A percentile compares a stretch with the other conserved stretches of the same genome.
These are phyloP conservation scores for Leccinum variicolor DNA, from an alignment of 768 basidiomycete genomes.

Conservation along the genomic window DNA sequence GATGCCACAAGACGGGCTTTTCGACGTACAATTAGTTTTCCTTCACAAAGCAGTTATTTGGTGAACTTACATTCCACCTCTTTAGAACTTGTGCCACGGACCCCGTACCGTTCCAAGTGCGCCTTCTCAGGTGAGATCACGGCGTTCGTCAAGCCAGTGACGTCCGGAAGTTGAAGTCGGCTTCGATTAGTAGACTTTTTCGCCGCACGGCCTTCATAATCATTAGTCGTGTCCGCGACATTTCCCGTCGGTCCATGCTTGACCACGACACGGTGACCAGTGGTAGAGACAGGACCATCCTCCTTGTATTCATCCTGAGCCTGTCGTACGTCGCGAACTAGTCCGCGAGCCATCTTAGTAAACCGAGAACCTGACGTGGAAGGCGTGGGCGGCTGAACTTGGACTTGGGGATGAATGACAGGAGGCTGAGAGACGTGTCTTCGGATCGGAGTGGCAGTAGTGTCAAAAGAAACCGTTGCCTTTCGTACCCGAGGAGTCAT, in stretches of 20 bases:
- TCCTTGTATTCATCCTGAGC: constrained; percentile 29
- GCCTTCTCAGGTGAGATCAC: constrained; percentile 69
- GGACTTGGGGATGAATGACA: constrained; percentile 45
- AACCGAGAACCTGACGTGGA: constrained; percentile 55
- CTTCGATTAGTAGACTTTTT: constrained; percentile 31
- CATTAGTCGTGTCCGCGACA: constrained; percentile 12
- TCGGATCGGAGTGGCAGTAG: constrained; percentile 24
- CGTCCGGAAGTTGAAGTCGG: constrained; percentile 68
- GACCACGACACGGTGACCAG: constrained; percentile 1
- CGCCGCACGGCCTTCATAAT: constrained; percentile 7
- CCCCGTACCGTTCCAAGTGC: constrained; percentile 47
- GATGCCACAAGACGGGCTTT: constrained; percentile 61
- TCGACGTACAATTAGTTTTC: neutral
- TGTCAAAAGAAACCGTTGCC: constrained; percentile 28
- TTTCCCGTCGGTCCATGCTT: constrained; percentile 25
- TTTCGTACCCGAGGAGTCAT: constrained; percentile 35
- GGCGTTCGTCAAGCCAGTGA: constrained; percentile 79
- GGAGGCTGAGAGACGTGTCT: constrained; percentile 20
- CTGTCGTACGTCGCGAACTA: constrained; percentile 52
- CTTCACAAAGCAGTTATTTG: neutral
- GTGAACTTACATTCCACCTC: constrained; percentile 60
- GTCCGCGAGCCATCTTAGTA: constrained; percentile 53
- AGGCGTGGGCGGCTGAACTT: constrained; percentile 60
- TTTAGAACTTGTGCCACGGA: constrained; percentile 45
- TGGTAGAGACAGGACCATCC: neutral